Evolutionary conservation across 495 filamentous ascomycete species (phyloP), one percentile per base, ranked within the genome.

Genomic region (Pyronema domesticum): DNA sequence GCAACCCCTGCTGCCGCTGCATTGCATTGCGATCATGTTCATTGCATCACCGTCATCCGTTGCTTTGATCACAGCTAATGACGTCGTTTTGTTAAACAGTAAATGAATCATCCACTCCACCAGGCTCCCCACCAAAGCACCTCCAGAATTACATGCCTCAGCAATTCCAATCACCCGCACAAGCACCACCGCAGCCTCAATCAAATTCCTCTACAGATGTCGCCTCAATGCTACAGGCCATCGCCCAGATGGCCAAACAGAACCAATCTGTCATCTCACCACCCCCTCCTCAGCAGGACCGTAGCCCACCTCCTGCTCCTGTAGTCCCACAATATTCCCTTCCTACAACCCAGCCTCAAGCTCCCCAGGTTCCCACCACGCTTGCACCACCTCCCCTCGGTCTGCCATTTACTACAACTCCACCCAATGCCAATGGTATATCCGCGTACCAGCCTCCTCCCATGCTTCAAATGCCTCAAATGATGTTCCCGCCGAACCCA

Each of bases 191-290:
- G 59, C 72, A 58, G 69, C 76, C 11, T 72, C 73, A 55, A 77
- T 83, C 42, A 35, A 47, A 18, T 23, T 14, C n/a, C 10, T 14
- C 15, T n/a, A 46, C 18, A 15, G 30, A 37, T 34, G 43, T 58
- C 18, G 78, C 79, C 17, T 76, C 75, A 56, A 88, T 94, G 63
- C 72, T 91, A 72, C 84, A 83, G 63, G 83, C 83, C 34, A 75
- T 94, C 55, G 85, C 85, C 45, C 84, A 84, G 60, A 86, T 94
- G 73, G 85, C 85, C 37, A 83, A 86, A 54, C 81, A 87, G 66
- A 89, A 83, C 67, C 72, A 71, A 45, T 75, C 80, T 52, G 69
- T 76, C 10, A 74, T 80, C 8, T 76, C 83, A 23, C 69, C 73
- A 48, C 68, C 75, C 45, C 58, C 68, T 39, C 55, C 60, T 58